Base-by-base conservation (phyloP, 164 flowering plant species). In the Paratinospora sagittata region DNA sequence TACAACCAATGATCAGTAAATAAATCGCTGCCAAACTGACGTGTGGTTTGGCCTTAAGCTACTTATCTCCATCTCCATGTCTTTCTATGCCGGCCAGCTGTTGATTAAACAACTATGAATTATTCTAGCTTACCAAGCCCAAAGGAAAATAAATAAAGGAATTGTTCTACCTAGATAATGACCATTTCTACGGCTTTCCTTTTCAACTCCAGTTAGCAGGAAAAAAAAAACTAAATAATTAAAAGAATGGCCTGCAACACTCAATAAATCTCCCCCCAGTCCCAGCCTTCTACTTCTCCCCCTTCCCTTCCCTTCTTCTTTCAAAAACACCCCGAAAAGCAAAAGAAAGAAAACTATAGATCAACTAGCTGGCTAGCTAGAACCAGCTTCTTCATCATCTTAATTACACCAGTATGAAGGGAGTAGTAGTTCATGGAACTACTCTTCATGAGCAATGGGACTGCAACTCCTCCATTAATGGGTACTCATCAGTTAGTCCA, bases 371-470 rank as follows among this genome's bases (percentile, higher is more conserved):
- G n/a, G n/a, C n/a, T n/a, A n/a, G 39, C 58, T 52, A 21, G 58
- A 49, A 13, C 8, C 61, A 1, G 13, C 6, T 34, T 21, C 8
- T 16, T 10, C 16, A 17, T 8, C 21, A 30, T 63, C n/a, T n/a
- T n/a, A n/a, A 19, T 19, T 17, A 6, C 62, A 64, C 21, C 49
- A 67, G 55, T 66, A 76, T 83, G 84, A 81, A 75, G 68, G 81
- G 78, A 55, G 85, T 77, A 39, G 74, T 81, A 36, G 74, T 79
- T 77, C 86, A 80, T 73, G 83, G 83, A 6, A 73, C 73, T 63
- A 63, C n/a, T n/a, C 81, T 79, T 70, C 88, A 83, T 77, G 85
- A 85, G 30, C 84, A 76, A 45, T 85, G 87, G 87, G 85, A 83
- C 19, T 81, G 41, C 71, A 71, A 69, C 37, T 37, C 45, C n/a